Conservation (phyloP, 1,284 basidiomycete species). For the Papiliotrema flavescens region DNA sequence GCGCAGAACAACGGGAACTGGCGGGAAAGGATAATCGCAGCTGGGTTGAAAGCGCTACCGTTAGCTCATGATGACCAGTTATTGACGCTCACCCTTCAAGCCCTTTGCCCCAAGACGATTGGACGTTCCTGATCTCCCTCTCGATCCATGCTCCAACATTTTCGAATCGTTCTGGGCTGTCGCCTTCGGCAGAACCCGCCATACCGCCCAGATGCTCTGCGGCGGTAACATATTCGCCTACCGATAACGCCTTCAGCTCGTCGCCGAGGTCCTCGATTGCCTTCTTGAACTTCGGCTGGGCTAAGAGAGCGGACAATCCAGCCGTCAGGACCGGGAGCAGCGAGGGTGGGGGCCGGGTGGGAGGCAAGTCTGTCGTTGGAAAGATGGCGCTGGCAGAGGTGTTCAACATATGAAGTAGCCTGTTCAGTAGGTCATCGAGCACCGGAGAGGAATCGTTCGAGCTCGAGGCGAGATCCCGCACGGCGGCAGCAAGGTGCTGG, state of each 20-base stretch:
- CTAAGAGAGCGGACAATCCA: constrained; percentile 19
- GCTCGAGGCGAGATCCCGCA: constrained; percentile 21
- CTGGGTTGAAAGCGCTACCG: constrained; percentile 33
- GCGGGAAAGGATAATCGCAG: constrained; percentile 39
- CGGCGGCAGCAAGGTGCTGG: constrained; percentile 10
- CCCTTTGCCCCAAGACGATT: constrained; percentile 33
- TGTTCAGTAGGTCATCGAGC: constrained; percentile 18
- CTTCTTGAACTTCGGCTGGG: constrained; percentile 10
- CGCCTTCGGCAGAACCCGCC: constrained; percentile 12
- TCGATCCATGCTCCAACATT: constrained; percentile 45
- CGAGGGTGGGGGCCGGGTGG: constrained; percentile 29
- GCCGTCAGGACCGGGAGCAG: constrained; percentile 30
- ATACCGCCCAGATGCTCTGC: constrained; percentile 31
- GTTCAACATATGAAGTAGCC: constrained; percentile 19
- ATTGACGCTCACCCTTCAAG: constrained; percentile 19
- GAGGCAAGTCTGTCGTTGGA: constrained; percentile 23
- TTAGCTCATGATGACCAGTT: background rate
- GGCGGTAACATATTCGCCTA: constrained; percentile 42
- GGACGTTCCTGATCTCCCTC: constrained; percentile 32
- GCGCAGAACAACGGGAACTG: constrained; percentile 48
- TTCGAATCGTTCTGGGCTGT: constrained; percentile 38
- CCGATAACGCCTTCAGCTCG: constrained; percentile 38
- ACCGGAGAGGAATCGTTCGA: constrained; percentile 16
- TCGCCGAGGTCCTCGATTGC: constrained; percentile 27
- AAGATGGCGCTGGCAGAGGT: constrained; percentile 29